Evolutionary conservation across 345 rosid species (phyloP).

Genomic region (Balakata baccata): DNA sequence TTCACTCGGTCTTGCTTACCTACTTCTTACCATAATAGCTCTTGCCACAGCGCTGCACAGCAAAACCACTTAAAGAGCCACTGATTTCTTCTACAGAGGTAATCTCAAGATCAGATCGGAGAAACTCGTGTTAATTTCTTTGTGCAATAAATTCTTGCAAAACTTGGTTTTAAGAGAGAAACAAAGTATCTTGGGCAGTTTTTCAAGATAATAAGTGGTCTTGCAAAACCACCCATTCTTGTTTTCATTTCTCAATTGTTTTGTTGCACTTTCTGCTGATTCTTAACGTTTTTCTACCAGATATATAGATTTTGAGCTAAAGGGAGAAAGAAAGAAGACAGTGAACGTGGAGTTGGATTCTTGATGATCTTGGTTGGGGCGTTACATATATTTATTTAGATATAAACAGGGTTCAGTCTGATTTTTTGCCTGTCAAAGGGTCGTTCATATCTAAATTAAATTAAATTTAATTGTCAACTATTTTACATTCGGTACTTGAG

Average conservation of each 20-base stretch:
- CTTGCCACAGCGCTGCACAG: slow-evolving; percentile 13
- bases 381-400: slow-evolving; percentile 5
- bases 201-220: background rate
- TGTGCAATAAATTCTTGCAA: slow-evolving; percentile 3
- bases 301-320: background rate
- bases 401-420: slow-evolving; percentile 2
- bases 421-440: slow-evolving; percentile 20
- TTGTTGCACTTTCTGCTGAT: background rate
- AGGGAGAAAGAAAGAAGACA: slow-evolving; percentile 18
- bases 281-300: slow-evolving; percentile 22
- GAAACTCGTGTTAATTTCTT: background rate
- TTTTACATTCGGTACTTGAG: slow-evolving; percentile 21
- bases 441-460: slow-evolving; percentile 11
- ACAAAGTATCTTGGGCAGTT: background rate
- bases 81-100: background rate
- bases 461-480: slow-evolving; percentile 25
- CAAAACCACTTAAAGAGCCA: slow-evolving; percentile 7
- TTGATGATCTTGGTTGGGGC: slow-evolving; percentile 33
- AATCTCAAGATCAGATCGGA: slow-evolving; percentile 23
- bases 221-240: background rate
- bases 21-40: slow-evolving; percentile 19
- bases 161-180: background rate
- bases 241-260: no score
- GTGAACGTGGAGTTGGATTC: slow-evolving; percentile 31
- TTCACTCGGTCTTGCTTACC: background rate